Conservation (phyloP, 495 filamentous ascomycete genomes). For the Aspergillus homomorphus region DNA sequence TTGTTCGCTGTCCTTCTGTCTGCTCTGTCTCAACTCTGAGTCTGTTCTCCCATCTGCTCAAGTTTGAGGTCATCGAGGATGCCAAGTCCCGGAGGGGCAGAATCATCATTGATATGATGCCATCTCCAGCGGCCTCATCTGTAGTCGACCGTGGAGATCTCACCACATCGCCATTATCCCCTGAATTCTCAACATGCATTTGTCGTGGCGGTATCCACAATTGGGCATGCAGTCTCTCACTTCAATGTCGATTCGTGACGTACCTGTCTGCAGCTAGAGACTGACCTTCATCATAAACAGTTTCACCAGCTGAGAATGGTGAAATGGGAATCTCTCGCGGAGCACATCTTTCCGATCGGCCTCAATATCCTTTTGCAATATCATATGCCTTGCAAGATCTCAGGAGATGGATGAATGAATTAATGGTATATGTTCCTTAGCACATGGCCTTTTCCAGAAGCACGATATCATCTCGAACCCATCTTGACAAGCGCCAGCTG, state of each 20-base stretch:
- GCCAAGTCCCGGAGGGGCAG: background rate
- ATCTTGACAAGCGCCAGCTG: background rate
- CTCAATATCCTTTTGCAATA: background rate
- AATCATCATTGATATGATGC: constrained; percentile 1
- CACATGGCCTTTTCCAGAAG: background rate
- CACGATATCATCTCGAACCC: too few species aligned
- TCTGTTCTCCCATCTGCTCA: background rate
- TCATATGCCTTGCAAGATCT: background rate
- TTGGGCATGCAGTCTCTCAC: background rate
- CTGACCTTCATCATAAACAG: background rate
- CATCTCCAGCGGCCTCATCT: background rate
- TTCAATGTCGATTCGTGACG: background rate
- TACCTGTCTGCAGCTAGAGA: background rate
- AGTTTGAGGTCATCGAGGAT: background rate
- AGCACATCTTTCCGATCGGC: background rate
- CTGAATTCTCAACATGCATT: background rate
- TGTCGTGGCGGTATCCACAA: background rate
- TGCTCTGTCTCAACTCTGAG: background rate
- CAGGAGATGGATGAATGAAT: background rate
- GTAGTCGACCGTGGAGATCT: background rate
- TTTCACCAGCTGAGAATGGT: background rate
- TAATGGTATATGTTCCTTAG: background rate
- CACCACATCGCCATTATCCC: background rate
- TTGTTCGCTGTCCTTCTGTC: background rate
- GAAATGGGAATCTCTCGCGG: background rate